Evolutionary conservation across 2,329 filamentous ascomycete species (phyloP), one percentile per base, ranked within the genome.

Genomic region (Bertia moriformis): DNA sequence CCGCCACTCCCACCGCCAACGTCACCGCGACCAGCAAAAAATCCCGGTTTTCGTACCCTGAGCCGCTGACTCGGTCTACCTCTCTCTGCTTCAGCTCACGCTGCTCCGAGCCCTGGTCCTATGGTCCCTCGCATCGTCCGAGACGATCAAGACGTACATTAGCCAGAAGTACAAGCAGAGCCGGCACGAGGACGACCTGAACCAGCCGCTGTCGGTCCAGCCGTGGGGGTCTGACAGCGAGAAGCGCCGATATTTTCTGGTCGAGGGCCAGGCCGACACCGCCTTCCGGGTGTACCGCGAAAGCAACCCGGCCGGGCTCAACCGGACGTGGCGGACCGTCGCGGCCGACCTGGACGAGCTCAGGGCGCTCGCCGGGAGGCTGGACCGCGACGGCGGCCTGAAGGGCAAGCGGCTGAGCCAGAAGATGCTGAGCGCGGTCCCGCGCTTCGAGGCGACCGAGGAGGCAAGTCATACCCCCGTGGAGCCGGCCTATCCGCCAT

Each of bases 231-330:
- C 75, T 12, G 88, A 94, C 55, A 85, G 83, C 46, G 80, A 94
- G 49, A 93, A 91, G 65, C 78, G 91, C 41, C 78, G 87, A 43
- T 98, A 96, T 60, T 98, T 83, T 65, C 67, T 98, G 38, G 74
- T 98, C 44, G 91, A 98, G 60, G 91, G 91, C 12, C 74, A 85
- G 48, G 89, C 96, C 49, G 88, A 98, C 58, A 96, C 89, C 3
- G 73, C 83, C 44, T 98, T 98, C 58, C 76, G 91, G 45, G 73
- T 98, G 35, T 98, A 96, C 57, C 74, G 91, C 39, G 91, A 98
- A 60, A 89, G 84, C 59, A 93, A 93, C 51, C 82, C 85, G 12
- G 77, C 78, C 4, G 71, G 80, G 20, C 73, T 83, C 37, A 80
- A 80, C 44, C 62, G 76, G 44, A 86, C 83, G 18, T 98, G 91